Base-by-base conservation (phyloP, 176 grass and related monocot genomes). In the Lolium multiflorum region DNA sequence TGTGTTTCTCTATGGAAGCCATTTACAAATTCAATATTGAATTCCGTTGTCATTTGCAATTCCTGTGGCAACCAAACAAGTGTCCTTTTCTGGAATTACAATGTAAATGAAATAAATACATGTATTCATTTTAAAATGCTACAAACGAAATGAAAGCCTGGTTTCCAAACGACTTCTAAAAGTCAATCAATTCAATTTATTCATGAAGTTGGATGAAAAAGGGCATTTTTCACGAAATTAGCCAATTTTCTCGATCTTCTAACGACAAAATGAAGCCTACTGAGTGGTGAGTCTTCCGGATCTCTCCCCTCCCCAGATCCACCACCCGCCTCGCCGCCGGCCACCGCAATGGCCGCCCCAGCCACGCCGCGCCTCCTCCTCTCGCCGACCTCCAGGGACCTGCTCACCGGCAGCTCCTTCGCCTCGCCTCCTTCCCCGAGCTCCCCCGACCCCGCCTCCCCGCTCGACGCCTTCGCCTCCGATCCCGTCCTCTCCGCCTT, bases 401-500 rank as follows among this genome's bases (percentile, higher is more conserved):
- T 87, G 58, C 57, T 91, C 80, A 77, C 84, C 9, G 64, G 80
- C 28, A 78, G 60, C 52, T 74, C 89, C 79, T 92, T 81, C 65
- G 56, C 80, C 38, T 85, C 83, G 82, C 88, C 87, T 25, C 43
- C 87, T 7, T 74, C 80, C 61, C 78, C 81, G 4, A 17, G 48
- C 50, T 21, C 51, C 61, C 61, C 26, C 64, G 83, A 73, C 31
- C 66, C 81, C n/a, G 59, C 91, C 18, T 98, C 96, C 31, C 93
- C 96, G 6, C 89, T 98, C 18, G 93, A 95, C 60, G 81, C 89
- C 78, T 98, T 98, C 90, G 93, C 93, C 81, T 90, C 96, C 64
- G 96, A 98, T 63, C 93, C 96, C 14, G 86, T 98, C 81, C 94
- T 98, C 88, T 92, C 96, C 47, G 93, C 86, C 16, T 95, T 98